Conservation (phyloP, 2,329 filamentous ascomycete species). For the Aspergillus flavus region DNA sequence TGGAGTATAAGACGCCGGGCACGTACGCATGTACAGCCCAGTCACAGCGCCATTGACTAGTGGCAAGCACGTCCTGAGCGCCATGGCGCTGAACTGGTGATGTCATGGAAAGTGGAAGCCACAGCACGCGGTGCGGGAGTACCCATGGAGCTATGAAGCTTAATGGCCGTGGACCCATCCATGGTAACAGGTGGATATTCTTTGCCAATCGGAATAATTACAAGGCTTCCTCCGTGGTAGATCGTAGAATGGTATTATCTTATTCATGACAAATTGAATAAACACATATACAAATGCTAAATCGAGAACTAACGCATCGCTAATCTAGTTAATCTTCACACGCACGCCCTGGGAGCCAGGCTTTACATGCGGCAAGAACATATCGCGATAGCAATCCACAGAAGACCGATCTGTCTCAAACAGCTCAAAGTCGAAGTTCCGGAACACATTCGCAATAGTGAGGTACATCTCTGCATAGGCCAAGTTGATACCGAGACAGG, state of each 20-base stretch:
- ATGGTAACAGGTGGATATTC: not conserved
- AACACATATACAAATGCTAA: not conserved
- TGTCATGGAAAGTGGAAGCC: not conserved
- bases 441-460: slow-evolving; percentile 15
- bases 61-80: not conserved
- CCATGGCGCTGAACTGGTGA: not conserved
- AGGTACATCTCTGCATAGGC: slow-evolving; percentile 19
- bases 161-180: not conserved
- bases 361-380: slow-evolving; percentile 16
- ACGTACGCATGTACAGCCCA: not conserved
- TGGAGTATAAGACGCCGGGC: not conserved
- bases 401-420: slow-evolving; percentile 13
- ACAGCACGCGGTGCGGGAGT: not conserved
- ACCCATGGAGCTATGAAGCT: not conserved
- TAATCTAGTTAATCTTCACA: slow-evolving; percentile 7
- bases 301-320: not conserved
- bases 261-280: not conserved
- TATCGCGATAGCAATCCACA: slow-evolving; percentile 14
- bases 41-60: not conserved
- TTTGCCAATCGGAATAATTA: not conserved
- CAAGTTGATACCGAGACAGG: slow-evolving; percentile 17
- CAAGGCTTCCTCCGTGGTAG: not conserved
- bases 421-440: slow-evolving; percentile 17
- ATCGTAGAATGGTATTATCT: not conserved
- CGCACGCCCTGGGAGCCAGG: slow-evolving; percentile 15